These are phyloP conservation scores for Selaginella tamariscina DNA, from an alignment of 75 land plant species.

Conservation along the genomic window DNA sequence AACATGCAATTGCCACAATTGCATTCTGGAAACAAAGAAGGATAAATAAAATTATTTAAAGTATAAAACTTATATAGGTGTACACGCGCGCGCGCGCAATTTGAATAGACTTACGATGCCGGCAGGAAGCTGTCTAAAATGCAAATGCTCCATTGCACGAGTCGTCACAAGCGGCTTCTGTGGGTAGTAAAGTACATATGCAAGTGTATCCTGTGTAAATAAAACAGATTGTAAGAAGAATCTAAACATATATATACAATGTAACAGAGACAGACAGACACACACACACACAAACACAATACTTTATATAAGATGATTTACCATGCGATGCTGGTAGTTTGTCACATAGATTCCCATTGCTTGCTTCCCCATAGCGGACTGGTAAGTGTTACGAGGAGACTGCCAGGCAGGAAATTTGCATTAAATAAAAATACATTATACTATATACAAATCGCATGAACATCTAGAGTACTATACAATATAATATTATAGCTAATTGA, in stretches of 20 bases:
- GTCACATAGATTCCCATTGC: conserved; percentile 99
- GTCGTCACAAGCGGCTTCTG: conserved; percentile 99
- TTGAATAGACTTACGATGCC: conserved; percentile 68
- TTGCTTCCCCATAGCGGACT: conserved; percentile 99
- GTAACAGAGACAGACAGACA: too few species aligned
- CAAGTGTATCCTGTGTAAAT: conserved; percentile 70
- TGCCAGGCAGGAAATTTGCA: too few species aligned
- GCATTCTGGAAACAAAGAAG: conserved; percentile 53
- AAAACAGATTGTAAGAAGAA: neutral
- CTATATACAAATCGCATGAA: neutral
- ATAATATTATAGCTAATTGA: too few species aligned
- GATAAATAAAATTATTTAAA: neutral
- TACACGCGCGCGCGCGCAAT: too few species aligned
- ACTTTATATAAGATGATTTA: conserved; percentile 22
- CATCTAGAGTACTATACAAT: neutral
- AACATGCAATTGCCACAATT: conserved; percentile 94
- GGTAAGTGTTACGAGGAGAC: conserved; percentile 99
- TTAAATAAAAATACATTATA: neutral
- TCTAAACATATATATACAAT: too few species aligned
- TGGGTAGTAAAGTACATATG: conserved; percentile 96
- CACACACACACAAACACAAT: too few species aligned
- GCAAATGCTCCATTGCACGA: conserved; percentile 97
- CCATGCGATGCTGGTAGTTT: conserved; percentile 97
- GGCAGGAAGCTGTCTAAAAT: conserved; percentile 95
- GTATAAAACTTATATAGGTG: too few species aligned